Conservation (phyloP, 805 yeast genomes). For the Monosporozyma solicola region DNA sequence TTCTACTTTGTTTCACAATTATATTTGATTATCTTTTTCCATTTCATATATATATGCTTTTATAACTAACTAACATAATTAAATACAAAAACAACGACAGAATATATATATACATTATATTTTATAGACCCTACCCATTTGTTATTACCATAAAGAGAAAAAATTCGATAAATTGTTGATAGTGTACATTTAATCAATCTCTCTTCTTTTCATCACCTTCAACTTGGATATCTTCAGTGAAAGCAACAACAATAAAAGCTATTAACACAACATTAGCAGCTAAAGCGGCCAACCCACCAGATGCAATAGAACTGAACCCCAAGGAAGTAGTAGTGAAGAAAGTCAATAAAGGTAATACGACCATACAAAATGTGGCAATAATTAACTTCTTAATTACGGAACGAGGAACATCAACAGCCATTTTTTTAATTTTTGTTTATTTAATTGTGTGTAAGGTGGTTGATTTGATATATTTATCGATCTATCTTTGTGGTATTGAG, state of each 20-base stretch:
- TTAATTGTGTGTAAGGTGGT: neutral
- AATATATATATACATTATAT: neutral
- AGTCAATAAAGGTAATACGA: conserved; percentile 51
- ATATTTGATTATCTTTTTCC: neutral
- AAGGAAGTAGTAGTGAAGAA: conserved; percentile 48
- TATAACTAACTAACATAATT: neutral
- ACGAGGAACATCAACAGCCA: conserved; percentile 37
- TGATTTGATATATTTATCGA: neutral
- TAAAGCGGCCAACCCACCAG: conserved; percentile 75
- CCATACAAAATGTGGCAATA: conserved; percentile 71
- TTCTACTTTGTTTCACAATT: neutral
- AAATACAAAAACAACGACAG: neutral
- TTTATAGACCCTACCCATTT: neutral
- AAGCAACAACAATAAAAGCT: conserved; percentile 66
- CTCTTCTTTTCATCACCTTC: conserved; percentile 31
- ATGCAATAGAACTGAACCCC: conserved; percentile 44
- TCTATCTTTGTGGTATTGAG: neutral
- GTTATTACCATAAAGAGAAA: neutral
- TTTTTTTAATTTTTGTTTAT: conserved; percentile 6
- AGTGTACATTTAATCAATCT: conserved; percentile 20
- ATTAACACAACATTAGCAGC: conserved; percentile 67
- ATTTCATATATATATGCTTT: neutral
- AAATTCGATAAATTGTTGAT: neutral
- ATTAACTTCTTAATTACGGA: conserved; percentile 56
- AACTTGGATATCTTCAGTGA: conserved; percentile 48